A percentile compares a stretch with the other conserved stretches of the same genome.
phyloP scores from a whole-genome alignment of 2,329 filamentous ascomycete genomes.

The Teratosphaeria destructans region DNA sequence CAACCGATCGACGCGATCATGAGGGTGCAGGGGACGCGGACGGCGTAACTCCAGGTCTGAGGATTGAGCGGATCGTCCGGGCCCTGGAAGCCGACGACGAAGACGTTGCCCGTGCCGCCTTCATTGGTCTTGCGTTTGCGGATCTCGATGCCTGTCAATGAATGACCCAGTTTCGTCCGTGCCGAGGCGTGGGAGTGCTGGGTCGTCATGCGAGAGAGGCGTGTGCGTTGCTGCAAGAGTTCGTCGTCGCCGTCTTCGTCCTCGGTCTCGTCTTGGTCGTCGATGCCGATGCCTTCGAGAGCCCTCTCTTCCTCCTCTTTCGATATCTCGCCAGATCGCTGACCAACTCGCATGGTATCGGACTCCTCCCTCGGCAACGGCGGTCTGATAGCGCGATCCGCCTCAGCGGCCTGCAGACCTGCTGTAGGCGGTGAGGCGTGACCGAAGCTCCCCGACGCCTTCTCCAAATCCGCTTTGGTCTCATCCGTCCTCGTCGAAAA shows the following conservation, averaged over 20 bases:
- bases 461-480: conserved; percentile 13
- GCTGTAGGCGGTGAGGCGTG: background rate
- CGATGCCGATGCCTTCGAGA: conserved; percentile 2
- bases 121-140: conserved; percentile 26
- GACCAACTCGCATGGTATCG: conserved; percentile 3
- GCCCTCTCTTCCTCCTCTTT: conserved; percentile 2
- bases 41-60: conserved; percentile 26
- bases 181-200: conserved; percentile 18
- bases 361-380: conserved; percentile 3
- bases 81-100: conserved; percentile 30
- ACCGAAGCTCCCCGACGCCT: conserved; percentile 8
- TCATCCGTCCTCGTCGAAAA: conserved; percentile 6
- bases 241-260: conserved; percentile 17
- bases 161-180: conserved; percentile 21
- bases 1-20: conserved; percentile 36
- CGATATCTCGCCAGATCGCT: background rate
- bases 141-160: conserved; percentile 28
- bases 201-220: conserved; percentile 20
- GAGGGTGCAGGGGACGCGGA: conserved; percentile 24
- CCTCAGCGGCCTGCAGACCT: background rate
- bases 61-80: conserved; percentile 26
- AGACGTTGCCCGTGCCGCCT: conserved; percentile 28
- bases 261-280: conserved; percentile 12
- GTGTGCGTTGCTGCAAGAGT: conserved; percentile 8
- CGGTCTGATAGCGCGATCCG: conserved; percentile 1